These are phyloP conservation scores for Pythium apleroticum DNA, from an alignment of 352 stramenopile species.

Conservation along the genomic window DNA sequence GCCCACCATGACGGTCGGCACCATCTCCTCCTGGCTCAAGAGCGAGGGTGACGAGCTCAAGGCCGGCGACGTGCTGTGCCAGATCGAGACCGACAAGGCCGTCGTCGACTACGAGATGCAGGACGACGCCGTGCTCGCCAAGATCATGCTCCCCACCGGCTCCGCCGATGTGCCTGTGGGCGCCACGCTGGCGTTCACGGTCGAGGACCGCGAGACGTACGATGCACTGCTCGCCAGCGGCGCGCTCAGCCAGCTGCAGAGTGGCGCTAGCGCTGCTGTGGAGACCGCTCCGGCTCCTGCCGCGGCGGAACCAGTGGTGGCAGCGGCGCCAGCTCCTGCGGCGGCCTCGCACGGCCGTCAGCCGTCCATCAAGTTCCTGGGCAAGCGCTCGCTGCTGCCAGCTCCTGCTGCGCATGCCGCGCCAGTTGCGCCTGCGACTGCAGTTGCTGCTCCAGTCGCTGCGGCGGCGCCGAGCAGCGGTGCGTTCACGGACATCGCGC, in stretches of 20 bases:
- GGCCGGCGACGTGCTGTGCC: constrained; percentile 92
- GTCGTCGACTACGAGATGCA: constrained; percentile 98
- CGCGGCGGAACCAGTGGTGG: background rate
- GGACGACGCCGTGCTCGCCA: constrained; percentile 95
- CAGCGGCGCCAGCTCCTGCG: background rate
- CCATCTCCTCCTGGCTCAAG: constrained; percentile 93
- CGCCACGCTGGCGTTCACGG: constrained; percentile 92
- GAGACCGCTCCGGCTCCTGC: constrained; percentile 12
- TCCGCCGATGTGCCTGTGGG: constrained; percentile 90
- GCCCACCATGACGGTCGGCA: constrained; percentile 96
- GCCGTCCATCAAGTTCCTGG: constrained; percentile 85
- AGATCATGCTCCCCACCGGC: constrained; percentile 91
- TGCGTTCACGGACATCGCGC: constrained; percentile 81
- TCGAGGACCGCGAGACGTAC: constrained; percentile 90
- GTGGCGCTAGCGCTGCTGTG: constrained; percentile 18
- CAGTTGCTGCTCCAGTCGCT: background rate
- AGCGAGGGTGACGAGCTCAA: constrained; percentile 89
- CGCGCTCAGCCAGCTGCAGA: constrained; percentile 46
- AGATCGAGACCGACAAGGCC: constrained; percentile 99
- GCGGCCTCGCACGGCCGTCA: constrained; percentile 31
- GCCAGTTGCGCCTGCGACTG: constrained; percentile 15
- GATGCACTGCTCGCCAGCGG: constrained; percentile 58
- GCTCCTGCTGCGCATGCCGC: constrained; percentile 6
- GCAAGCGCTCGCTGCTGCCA: constrained; percentile 72
- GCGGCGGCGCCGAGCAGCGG: constrained; percentile 25